Evolutionary conservation across 1,284 basidiomycete species (phyloP).

Genomic region (Pseudozyma tsukubaensis): DNA sequence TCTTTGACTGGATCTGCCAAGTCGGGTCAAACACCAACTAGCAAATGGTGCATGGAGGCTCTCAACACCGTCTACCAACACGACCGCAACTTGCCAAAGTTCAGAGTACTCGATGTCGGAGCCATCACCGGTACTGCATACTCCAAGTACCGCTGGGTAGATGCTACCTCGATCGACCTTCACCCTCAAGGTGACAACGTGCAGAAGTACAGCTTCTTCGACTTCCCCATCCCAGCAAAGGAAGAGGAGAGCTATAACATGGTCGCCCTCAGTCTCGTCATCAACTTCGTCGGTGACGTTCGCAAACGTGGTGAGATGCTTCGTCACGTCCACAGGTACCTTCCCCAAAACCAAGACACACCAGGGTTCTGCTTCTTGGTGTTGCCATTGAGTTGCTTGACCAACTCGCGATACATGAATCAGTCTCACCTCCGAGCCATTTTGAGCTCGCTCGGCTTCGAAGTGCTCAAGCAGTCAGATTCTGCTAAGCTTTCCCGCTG

Average conservation of each 20-base stretch:
- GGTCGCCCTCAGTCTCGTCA: slow-evolving; percentile 69
- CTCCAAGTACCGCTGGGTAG: slow-evolving; percentile 67
- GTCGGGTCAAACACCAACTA: slow-evolving; percentile 43
- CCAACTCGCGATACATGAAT: slow-evolving; percentile 69
- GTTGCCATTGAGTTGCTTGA: slow-evolving; percentile 69
- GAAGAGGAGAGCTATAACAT: slow-evolving; percentile 65
- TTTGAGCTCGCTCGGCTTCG: slow-evolving; percentile 68
- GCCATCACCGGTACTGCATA: slow-evolving; percentile 69
- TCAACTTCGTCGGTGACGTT: slow-evolving; percentile 70
- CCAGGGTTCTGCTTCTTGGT: slow-evolving; percentile 69
- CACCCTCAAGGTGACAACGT: slow-evolving; percentile 69
- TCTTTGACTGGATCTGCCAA: slow-evolving; percentile 51
- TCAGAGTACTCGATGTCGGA: slow-evolving; percentile 70
- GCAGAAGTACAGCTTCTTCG: slow-evolving; percentile 68
- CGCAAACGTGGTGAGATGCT: slow-evolving; percentile 65
- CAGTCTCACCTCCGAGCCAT: slow-evolving; percentile 65
- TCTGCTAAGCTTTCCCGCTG: slow-evolving; percentile 69
- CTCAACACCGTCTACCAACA: slow-evolving; percentile 47
- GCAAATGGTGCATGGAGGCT: slow-evolving; percentile 63
- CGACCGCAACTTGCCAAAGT: slow-evolving; percentile 32
- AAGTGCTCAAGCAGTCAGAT: slow-evolving; percentile 66
- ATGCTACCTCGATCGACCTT: slow-evolving; percentile 69
- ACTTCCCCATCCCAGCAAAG: slow-evolving; percentile 58
- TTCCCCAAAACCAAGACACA: slow-evolving; percentile 21
- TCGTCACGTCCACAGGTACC: slow-evolving; percentile 60